Conservation (phyloP, 1,284 basidiomycete species). For the Athelia psychrophila region DNA sequence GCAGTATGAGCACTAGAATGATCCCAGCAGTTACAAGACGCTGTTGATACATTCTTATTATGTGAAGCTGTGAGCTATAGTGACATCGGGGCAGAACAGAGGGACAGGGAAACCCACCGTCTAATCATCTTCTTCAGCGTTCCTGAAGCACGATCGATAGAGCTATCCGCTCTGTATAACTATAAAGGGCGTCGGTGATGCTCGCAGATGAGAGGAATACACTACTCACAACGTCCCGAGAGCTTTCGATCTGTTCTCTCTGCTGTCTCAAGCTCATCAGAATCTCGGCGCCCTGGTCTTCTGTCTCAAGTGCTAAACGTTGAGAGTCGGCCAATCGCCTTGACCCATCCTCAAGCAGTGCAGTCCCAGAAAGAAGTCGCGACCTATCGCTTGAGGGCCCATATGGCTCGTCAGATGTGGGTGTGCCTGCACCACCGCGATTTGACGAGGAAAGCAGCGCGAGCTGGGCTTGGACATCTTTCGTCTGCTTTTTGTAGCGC, state of each 20-base stretch:
- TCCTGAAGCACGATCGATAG: conserved; percentile 39
- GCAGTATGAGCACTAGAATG: conserved; percentile 63
- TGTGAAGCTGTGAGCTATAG: conserved; percentile 32
- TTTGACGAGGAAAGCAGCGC: conserved; percentile 39
- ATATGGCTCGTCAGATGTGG: conserved; percentile 76
- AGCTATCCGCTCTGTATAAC: conserved; percentile 37
- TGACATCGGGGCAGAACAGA: conserved; percentile 4
- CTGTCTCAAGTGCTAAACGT: conserved; percentile 89
- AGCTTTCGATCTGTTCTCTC: conserved; percentile 91
- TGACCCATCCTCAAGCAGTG: conserved; percentile 68
- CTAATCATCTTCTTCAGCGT: conserved; percentile 45
- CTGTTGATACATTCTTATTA: conserved; percentile 79
- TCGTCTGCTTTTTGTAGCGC: conserved; percentile 73
- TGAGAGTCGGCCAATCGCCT: conserved; percentile 81
- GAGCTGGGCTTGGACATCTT: conserved; percentile 54
- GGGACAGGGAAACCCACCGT: conserved; percentile 31
- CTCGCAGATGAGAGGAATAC: background rate
- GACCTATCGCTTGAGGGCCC: conserved; percentile 59
- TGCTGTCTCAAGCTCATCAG: conserved; percentile 79
- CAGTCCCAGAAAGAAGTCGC: conserved; percentile 68
- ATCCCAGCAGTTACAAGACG: conserved; percentile 70
- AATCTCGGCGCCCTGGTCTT: conserved; percentile 91
- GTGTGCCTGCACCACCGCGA: conserved; percentile 29
- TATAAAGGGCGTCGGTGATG: conserved; percentile 11
- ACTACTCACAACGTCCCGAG: conserved; percentile 74